Conservation (phyloP, 2,329 filamentous ascomycete genomes). For the Trichoderma cornu-damae region DNA sequence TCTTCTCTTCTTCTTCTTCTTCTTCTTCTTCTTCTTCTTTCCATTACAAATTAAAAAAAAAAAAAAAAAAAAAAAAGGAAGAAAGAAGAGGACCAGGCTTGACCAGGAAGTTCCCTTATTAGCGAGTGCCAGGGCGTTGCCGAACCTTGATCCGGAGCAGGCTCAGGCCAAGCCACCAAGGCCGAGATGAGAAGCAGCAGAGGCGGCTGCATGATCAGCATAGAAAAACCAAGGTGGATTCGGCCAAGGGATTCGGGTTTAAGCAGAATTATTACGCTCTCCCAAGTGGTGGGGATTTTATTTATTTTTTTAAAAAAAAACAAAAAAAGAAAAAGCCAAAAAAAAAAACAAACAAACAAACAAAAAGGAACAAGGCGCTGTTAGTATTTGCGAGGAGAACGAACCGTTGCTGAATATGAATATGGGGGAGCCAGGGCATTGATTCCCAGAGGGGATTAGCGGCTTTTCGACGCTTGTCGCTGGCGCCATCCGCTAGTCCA, state of each 20-base stretch:
- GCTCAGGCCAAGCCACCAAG: not conserved
- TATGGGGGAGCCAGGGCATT: not conserved
- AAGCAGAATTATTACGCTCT: not conserved
- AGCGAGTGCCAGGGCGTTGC: not conserved
- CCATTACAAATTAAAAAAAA: too few relatives aligned
- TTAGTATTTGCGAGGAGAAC: not conserved
- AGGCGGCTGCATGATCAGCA: constrained; percentile 11
- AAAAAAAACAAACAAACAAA: too few relatives aligned
- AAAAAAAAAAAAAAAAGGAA: not conserved
- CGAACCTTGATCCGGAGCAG: not conserved
- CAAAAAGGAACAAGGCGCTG: not conserved
- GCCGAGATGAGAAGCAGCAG: not conserved
- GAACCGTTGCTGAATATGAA: not conserved
- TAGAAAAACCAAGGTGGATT: not conserved
- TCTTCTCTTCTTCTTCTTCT: too few relatives aligned
- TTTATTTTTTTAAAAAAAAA: too few relatives aligned
- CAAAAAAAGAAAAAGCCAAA: not conserved
- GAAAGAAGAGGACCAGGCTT: not conserved
- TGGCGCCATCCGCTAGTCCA: not conserved
- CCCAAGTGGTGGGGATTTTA: constrained; percentile 12
- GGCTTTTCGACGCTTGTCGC: too few relatives aligned
- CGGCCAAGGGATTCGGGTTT: constrained; percentile 16
- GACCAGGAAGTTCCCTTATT: too few relatives aligned
- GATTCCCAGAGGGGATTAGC: not conserved
- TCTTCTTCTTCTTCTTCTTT: too few relatives aligned